Evolutionary conservation across 106 monocot species (phyloP), one percentile per base, ranked within the genome.

Genomic region (Dioscorea alata): DNA sequence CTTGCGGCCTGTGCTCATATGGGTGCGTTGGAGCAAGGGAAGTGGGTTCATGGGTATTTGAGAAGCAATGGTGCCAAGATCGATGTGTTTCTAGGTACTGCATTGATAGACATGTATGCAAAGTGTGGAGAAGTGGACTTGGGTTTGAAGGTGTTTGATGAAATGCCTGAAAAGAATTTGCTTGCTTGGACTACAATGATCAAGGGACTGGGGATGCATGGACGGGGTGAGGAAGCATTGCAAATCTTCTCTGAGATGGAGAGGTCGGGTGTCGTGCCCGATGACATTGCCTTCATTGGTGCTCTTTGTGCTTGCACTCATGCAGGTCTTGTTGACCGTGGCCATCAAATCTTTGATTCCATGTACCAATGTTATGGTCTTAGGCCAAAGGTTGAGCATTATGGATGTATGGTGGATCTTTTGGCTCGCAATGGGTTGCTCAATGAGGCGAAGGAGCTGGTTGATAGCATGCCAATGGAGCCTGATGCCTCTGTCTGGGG

Each of bases 351-450:
- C 25, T 84, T 84, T 61, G 20, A 64, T 33, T 75, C 73, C 1
- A 88, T 88, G 88, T 61, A 42, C 17, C 53, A 20, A 19, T 23
- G 16, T 8, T 79, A 88, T 68, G 71, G 65, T 16, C 68, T 88
- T 31, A 63, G 33, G 49, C 81, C 84, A 2, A 79, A 88, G 69
- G 69, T 81, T 14, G 88, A 85, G 76, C 88, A 89, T 61, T 82
- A 82, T 56, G 88, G 88, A n/a, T 89, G 88, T 60, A 79, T 89
- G 88, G 82, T 89, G 20, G 84, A 89, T 42, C 70, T 82, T 18
- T 69, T 85, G 57, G 70, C 78, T 23, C 66, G 82, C 15, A 79
- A 79, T 18, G 88, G 88, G 23, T 57, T 76, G 49, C 76, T 85
- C 10, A 50, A 77, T 12, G 80, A 89, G 64, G 89, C 89, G 6